Percentiles rank a stretch among this genome's conserved stretches.
phyloP scores from a whole-genome alignment of 192 early-diverging fungal genomes.

The Spinellus fusiger region DNA sequence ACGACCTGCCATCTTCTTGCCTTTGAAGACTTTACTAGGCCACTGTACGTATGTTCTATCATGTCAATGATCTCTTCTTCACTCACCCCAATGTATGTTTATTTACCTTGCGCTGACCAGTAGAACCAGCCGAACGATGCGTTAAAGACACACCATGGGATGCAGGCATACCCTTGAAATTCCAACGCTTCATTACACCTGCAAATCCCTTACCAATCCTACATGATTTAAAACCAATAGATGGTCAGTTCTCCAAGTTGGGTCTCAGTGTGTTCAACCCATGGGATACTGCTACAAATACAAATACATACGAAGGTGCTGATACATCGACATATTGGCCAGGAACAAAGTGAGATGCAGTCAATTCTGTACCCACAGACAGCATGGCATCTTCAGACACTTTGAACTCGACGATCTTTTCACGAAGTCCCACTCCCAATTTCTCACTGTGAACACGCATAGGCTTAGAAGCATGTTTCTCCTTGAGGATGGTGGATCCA shows the following conservation, averaged over 20 bases:
- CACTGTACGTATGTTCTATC: slow-evolving; percentile 13
- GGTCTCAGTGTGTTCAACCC: background rate
- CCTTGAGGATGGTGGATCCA: slow-evolving; percentile 53
- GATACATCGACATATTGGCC: slow-evolving; percentile 93
- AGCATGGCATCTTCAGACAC: slow-evolving; percentile 82
- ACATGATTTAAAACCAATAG: background rate
- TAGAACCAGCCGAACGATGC: slow-evolving; percentile 85
- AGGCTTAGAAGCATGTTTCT: slow-evolving; percentile 64
- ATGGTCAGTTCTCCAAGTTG: background rate
- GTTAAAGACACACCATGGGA: slow-evolving; percentile 90
- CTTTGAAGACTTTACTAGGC: slow-evolving; percentile 89
- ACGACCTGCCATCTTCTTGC: slow-evolving; percentile 97
- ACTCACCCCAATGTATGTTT: background rate
- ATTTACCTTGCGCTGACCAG: slow-evolving; percentile 69
- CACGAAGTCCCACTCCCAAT: slow-evolving; percentile 69
- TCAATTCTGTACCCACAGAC: slow-evolving; percentile 70
- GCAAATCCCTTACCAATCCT: slow-evolving; percentile 92
- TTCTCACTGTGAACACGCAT: slow-evolving; percentile 70
- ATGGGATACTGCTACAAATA: background rate
- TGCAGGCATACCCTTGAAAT: slow-evolving; percentile 86
- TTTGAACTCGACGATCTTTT: slow-evolving; percentile 73
- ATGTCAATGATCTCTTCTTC: background rate
- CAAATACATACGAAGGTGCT: slow-evolving; percentile 63
- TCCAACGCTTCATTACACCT: slow-evolving; percentile 97
- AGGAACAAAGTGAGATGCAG: slow-evolving; percentile 86